These are phyloP conservation scores for Podospora sp. DNA, from an alignment of 495 filamentous ascomycete species.

Conservation along the genomic window DNA sequence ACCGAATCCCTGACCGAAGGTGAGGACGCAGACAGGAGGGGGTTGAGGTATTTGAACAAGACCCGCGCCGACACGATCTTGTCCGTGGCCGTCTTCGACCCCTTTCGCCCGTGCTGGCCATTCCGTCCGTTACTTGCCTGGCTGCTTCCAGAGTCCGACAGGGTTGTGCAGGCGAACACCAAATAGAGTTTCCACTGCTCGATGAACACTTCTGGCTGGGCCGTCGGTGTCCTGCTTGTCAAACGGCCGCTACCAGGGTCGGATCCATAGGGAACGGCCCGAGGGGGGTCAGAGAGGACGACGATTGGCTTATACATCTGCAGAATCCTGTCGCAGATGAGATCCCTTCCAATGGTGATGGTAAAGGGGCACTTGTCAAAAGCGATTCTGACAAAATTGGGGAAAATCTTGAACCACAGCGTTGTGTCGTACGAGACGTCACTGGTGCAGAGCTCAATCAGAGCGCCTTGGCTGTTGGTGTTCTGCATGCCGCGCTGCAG, in stretches of 20 bases:
- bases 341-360: constrained; percentile 83
- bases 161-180: constrained; percentile 93
- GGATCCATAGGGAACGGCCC: constrained; percentile 58
- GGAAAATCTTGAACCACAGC: constrained; percentile 96
- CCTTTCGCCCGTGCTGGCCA: constrained; percentile 81
- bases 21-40: constrained; percentile 75
- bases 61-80: constrained; percentile 86
- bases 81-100: constrained; percentile 75
- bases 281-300: constrained; percentile 71
- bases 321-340: constrained; percentile 85
- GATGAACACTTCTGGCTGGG: constrained; percentile 82
- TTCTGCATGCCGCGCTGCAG: constrained; percentile 88
- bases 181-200: constrained; percentile 99
- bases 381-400: constrained; percentile 88
- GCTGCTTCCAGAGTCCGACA: constrained; percentile 77
- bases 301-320: constrained; percentile 88
- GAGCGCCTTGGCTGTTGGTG: constrained; percentile 78
- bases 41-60: constrained; percentile 88
- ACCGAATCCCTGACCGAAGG: constrained; percentile 83
- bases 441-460: constrained; percentile 93
- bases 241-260: constrained; percentile 49
- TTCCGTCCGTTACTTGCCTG: constrained; percentile 59
- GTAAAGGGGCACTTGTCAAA: constrained; percentile 90
- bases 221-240: constrained; percentile 62
- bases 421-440: constrained; percentile 93